Percentiles rank a stretch among this genome's conserved stretches.
phyloP scores from a whole-genome alignment of 2,329 filamentous ascomycete species.

The Teratosphaeria destructans region DNA sequence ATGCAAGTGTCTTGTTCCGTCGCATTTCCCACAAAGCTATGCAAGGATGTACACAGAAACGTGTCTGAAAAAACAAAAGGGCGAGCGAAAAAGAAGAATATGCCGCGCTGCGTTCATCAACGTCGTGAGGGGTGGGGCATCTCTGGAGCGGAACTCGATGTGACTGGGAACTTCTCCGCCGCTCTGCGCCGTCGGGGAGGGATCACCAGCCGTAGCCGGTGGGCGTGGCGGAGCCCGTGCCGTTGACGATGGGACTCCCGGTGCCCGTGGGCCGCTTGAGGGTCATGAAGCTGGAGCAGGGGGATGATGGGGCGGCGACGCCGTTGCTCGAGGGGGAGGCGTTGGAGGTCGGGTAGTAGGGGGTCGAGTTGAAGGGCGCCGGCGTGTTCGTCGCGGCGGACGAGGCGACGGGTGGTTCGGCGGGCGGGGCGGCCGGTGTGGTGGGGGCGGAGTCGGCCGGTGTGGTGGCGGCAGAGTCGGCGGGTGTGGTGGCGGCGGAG shows the following conservation, averaged over 20 bases:
- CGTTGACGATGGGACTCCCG: background rate
- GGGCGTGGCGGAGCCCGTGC: background rate
- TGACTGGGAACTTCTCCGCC: background rate
- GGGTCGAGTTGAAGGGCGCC: conserved; percentile 10
- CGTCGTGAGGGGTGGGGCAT: background rate
- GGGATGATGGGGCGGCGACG: conserved; percentile 3
- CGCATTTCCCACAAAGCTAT: background rate
- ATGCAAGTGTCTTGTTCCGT: background rate
- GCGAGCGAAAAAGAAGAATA: background rate
- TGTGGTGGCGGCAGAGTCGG: conserved; percentile 11
- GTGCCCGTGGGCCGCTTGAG: conserved; percentile 13
- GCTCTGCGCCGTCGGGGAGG: background rate
- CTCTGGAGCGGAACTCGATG: background rate
- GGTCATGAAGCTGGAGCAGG: conserved; percentile 19
- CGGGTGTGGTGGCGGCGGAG: conserved; percentile 1
- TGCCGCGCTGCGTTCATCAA: conserved; percentile 1
- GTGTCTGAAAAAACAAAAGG: background rate
- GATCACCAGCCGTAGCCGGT: background rate
- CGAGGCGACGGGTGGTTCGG: background rate
- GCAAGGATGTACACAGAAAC: background rate
- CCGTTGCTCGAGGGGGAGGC: background rate
- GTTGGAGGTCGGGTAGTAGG: conserved; percentile 17
- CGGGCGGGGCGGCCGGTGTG: too few relatives aligned
- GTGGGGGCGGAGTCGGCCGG: conserved; percentile 16
- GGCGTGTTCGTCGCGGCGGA: conserved; percentile 11